Evolutionary conservation across 208 protist genomes (phyloP).

Genomic region (Blechomonas ayalai): DNA sequence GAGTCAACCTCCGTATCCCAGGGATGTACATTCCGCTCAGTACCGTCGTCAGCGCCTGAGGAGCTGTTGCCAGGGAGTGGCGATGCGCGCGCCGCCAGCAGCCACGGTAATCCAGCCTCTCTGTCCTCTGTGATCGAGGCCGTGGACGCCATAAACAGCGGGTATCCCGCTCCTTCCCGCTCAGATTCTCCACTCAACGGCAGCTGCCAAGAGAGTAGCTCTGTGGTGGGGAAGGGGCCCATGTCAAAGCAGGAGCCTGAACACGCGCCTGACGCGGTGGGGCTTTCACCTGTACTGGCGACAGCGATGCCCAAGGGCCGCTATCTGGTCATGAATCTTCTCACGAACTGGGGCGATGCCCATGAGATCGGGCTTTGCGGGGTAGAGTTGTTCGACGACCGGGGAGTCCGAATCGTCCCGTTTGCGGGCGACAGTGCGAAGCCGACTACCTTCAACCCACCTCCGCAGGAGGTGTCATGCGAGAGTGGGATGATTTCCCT

Average conservation of each 20-base stretch:
- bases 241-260: not conserved
- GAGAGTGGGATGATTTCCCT: not conserved
- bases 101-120: no score
- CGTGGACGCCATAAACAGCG: not conserved
- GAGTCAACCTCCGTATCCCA: no score
- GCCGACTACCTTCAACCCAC: slow-evolving; percentile 27
- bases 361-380: slow-evolving; percentile 88
- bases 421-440: slow-evolving; percentile 3
- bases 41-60: no score
- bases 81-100: no score
- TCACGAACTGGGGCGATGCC: slow-evolving; percentile 84
- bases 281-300: slow-evolving; percentile 22
- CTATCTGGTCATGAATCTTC: slow-evolving; percentile 55
- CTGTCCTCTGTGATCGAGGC: not conserved
- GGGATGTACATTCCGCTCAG: no score
- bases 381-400: slow-evolving; percentile 85
- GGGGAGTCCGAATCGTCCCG: slow-evolving; percentile 45
- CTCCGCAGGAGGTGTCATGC: slow-evolving; percentile 11
- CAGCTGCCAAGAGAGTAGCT: not conserved
- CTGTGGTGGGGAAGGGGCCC: slow-evolving; percentile 3
- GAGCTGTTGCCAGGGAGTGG: not conserved
- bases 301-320: slow-evolving; percentile 39
- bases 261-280: slow-evolving; percentile 4
- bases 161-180: not conserved
- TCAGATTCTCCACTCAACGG: not conserved